Evolutionary conservation across 169 alveolate species (phyloP).

Genomic region (Eimeria acervulina): DNA sequence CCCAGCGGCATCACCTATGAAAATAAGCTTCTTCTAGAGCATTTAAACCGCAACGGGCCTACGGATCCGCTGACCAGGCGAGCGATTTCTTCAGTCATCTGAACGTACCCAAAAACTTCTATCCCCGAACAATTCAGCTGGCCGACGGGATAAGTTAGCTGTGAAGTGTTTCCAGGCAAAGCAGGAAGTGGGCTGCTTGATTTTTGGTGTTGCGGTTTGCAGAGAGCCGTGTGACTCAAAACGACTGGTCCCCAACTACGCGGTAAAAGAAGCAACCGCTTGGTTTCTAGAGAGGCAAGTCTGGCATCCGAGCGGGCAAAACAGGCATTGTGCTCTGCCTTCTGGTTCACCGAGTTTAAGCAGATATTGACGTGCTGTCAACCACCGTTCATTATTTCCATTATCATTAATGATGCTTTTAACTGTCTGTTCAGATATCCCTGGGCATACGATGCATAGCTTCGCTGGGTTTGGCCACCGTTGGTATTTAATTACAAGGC

Average conservation of each 20-base stretch:
- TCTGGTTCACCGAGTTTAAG: not conserved
- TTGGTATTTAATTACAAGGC: not conserved
- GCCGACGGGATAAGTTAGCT: too few species aligned
- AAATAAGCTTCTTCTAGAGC: conserved; percentile 89
- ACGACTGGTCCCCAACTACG: conserved; percentile 90
- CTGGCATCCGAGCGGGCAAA: not conserved
- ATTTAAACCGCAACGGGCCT: conserved; percentile 90
- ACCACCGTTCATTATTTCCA: not conserved
- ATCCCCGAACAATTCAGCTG: not conserved
- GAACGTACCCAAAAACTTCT: not conserved
- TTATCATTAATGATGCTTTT: not conserved
- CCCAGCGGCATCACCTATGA: conserved; percentile 94
- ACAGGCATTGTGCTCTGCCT: not conserved
- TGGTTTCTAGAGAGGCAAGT: conserved; percentile 87
- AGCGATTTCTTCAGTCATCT: not conserved
- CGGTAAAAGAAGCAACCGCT: conserved; percentile 90
- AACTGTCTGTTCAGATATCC: conserved; percentile 25
- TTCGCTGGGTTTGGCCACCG: not conserved
- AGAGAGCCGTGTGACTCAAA: conserved; percentile 87
- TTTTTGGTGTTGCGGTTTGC: not conserved
- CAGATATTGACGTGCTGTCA: not conserved
- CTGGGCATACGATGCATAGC: conserved; percentile 76
- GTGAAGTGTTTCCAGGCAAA: not conserved
- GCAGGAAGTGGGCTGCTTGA: not conserved
- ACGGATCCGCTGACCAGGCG: conserved; percentile 91